A percentile compares a stretch with the other conserved stretches of the same genome.
Conservation (phyloP, 140 eudicot species). For the Oenanthe javanica region DNA sequence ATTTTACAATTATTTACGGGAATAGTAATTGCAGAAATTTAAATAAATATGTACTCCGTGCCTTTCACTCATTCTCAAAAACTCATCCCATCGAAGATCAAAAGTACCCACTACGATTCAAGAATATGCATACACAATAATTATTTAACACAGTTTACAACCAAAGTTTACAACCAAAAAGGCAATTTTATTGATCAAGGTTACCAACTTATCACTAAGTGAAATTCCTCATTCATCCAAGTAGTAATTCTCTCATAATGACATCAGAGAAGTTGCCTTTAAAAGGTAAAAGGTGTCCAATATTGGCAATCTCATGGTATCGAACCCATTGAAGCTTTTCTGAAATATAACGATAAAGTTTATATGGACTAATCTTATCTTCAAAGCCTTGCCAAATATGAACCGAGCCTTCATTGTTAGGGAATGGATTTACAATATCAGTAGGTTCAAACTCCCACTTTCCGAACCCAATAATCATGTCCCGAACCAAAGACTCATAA, state of each 20-base stretch:
- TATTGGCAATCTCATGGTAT: conserved; percentile 62
- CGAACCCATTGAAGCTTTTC: conserved; percentile 55
- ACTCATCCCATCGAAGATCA: neutral
- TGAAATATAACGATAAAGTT: conserved; percentile 37
- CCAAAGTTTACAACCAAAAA: neutral
- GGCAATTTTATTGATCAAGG: neutral
- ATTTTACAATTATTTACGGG: too few species aligned
- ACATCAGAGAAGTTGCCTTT: conserved; percentile 34
- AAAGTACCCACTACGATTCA: neutral
- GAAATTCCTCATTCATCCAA: conserved; percentile 15
- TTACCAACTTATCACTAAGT: neutral
- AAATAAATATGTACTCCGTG: too few species aligned
- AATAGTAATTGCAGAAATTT: too few species aligned
- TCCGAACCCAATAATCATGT: conserved; percentile 44
- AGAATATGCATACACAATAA: neutral
- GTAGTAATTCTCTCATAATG: conserved; percentile 43
- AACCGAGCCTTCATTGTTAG: conserved; percentile 57
- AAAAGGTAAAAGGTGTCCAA: conserved; percentile 44
- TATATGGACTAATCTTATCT: conserved; percentile 44
- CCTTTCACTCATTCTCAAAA: too few species aligned
- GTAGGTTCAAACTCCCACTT: conserved; percentile 75
- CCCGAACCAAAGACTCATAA: conserved; percentile 51
- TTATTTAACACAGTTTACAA: neutral
- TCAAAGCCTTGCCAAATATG: conserved; percentile 73
- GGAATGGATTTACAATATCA: conserved; percentile 56